Percentiles rank a stretch among this genome's conserved stretches.
phyloP scores from a whole-genome alignment of 306 rosid species.

The Castanea mollissima region DNA sequence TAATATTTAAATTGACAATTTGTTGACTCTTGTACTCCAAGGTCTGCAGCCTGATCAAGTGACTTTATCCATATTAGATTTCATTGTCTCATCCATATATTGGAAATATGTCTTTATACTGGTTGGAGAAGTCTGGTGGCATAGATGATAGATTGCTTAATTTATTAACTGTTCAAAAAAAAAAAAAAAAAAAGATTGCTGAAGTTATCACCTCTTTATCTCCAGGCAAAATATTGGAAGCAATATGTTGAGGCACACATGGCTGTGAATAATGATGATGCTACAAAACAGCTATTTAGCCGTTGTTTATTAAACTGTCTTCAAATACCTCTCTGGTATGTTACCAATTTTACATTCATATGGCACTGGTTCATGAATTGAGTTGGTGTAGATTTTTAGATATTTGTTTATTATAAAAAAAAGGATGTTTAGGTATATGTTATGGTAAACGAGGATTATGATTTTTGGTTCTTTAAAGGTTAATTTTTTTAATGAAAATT shows the following conservation, averaged over 20 bases:
- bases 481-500: neutral
- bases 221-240: slow-evolving; percentile 94
- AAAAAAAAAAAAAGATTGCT: neutral
- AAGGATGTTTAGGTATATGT: neutral
- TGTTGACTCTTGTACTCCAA: neutral
- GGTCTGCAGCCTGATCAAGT: neutral
- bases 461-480: neutral
- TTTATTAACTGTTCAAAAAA: no score
- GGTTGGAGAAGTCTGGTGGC: neutral
- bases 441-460: neutral
- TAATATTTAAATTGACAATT: neutral
- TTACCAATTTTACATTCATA: slow-evolving; percentile 16
- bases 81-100: neutral
- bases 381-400: neutral
- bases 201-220: slow-evolving; percentile 22
- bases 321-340: slow-evolving; percentile 94
- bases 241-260: slow-evolving; percentile 94
- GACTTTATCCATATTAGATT: neutral
- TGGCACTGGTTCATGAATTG: slow-evolving; percentile 17
- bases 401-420: neutral
- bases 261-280: slow-evolving; percentile 90
- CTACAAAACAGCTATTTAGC: slow-evolving; percentile 86
- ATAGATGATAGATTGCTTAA: neutral
- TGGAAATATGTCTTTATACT: neutral
- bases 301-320: slow-evolving; percentile 84